A percentile compares a stretch with the other conserved stretches of the same genome.
phyloP scores from a whole-genome alignment of 1,139 yeast species.

The Arxiozyma slooffiae region DNA sequence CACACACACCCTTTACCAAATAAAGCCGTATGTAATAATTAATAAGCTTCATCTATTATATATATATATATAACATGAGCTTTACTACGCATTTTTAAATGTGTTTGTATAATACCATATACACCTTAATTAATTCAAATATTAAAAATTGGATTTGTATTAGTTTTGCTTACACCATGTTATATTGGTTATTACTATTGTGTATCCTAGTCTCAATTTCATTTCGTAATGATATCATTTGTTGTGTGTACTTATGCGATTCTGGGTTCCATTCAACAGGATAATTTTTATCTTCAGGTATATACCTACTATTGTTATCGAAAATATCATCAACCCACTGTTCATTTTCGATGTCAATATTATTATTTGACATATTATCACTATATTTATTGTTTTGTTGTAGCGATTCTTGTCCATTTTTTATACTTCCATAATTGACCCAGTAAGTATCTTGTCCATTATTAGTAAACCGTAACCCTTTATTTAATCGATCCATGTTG shows the following conservation, averaged over 20 bases:
- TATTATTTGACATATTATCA: neutral
- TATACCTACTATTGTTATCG: conserved; percentile 11
- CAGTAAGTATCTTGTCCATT: conserved; percentile 80
- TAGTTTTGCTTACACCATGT: neutral
- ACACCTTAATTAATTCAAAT: neutral
- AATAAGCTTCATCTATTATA: too few relatives aligned
- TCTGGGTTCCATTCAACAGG: conserved; percentile 47
- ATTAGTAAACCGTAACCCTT: conserved; percentile 72
- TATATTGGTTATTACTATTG: neutral
- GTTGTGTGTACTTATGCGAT: conserved; percentile 30
- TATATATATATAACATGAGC: neutral
- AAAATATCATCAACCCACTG: conserved; percentile 41
- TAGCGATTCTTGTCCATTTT: conserved; percentile 34
- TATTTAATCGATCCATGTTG: conserved; percentile 61
- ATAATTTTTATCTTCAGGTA: conserved; percentile 36
- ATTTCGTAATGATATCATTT: conserved; percentile 26
- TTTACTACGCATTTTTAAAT: neutral
- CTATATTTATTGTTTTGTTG: conserved; percentile 30
- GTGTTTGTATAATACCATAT: neutral
- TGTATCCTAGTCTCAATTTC: conserved; percentile 10
- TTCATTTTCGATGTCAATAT: conserved; percentile 34
- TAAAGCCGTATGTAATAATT: neutral
- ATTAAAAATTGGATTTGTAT: too few relatives aligned
- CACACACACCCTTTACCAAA: neutral
- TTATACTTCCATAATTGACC: conserved; percentile 36